Conservation (phyloP, 2,329 filamentous ascomycete genomes). For the Penicillium polonicum region DNA sequence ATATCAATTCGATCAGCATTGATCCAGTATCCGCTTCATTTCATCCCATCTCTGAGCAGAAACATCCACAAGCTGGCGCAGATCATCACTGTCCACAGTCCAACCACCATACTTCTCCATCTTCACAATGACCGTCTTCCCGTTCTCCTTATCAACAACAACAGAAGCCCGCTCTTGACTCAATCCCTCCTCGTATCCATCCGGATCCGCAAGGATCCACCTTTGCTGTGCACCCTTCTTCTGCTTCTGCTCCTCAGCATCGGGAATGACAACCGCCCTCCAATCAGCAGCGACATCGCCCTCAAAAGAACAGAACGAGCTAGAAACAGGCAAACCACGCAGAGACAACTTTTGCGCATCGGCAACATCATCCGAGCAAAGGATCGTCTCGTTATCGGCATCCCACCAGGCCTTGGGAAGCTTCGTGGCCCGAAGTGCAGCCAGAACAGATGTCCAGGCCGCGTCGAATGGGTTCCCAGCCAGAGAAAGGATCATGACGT, state of each 20-base stretch:
- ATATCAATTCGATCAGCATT: conserved; percentile 25
- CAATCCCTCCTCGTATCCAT: conserved; percentile 82
- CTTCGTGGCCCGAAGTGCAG: conserved; percentile 73
- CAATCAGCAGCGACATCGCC: conserved; percentile 49
- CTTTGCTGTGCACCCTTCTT: conserved; percentile 36
- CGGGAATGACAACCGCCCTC: conserved; percentile 38
- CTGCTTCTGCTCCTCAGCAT: conserved; percentile 43
- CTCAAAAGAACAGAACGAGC: conserved; percentile 75
- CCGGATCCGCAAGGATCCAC: conserved; percentile 85
- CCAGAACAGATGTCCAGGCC: conserved; percentile 79
- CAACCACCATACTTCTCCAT: conserved; percentile 84
- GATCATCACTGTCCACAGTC: conserved; percentile 62
- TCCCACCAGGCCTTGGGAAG: conserved; percentile 83
- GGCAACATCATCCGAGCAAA: conserved; percentile 66
- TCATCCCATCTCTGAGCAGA: conserved; percentile 66
- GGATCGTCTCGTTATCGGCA: conserved; percentile 70
- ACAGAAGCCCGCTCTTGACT: conserved; percentile 82
- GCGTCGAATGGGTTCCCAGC: conserved; percentile 92
- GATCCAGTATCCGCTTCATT: conserved; percentile 47
- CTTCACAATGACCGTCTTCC: conserved; percentile 57
- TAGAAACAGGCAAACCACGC: conserved; percentile 68
- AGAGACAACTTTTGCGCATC: conserved; percentile 60
- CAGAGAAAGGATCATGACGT: conserved; percentile 89
- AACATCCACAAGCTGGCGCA: conserved; percentile 59
- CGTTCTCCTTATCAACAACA: conserved; percentile 63